Base-by-base conservation (phyloP, 192 early-diverging fungal species). In the Allomyces javanicus region DNA sequence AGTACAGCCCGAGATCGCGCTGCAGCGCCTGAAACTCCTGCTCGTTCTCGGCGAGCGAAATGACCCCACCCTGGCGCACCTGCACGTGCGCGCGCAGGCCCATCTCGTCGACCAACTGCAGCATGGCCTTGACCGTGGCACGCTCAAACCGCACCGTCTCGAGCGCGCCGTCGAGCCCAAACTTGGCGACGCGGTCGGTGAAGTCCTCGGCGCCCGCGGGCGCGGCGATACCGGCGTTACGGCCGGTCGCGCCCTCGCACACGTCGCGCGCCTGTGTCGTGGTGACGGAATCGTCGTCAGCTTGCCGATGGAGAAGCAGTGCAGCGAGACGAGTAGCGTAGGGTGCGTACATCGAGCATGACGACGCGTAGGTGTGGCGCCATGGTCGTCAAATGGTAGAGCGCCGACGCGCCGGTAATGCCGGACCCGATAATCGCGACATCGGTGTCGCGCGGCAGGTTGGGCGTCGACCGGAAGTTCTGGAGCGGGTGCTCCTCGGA, bases 141-240 rank as follows among this genome's bases (percentile, higher is more conserved):
- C 50, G 50, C 50, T 58, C 50, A n/a, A 58, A 58, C 50, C 17
- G 17, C 17, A 58, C 50, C 50, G 50, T 21, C 17, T 58, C 50
- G 17, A 58, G 50, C 21, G 50, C 50, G 17, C 17, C 50, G 3
- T 58, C 21, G 17, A 58, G 17, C 33, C 33, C 33, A 40, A 40
- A 40, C 33, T 40, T 40, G 33, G 33, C 33, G 40, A 62, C 61
- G 22, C 58, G 11, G 23, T 55, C 58, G 19, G 22, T 23, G 58
- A 66, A 68, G 4, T 67, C 58, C 17, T 62, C 62, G 33, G 17
- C 62, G 44, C 66, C 44, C 1, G 50, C 19, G 7, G 79, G 73
- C 45, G 72, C 65, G 24, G 77, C 25, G 25, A 77, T 70, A 0
- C 77, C 80, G 40, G 77, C 80, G 67, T 82, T 82, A 4, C 80